A percentile compares a stretch with the other conserved stretches of the same genome.
Evolutionary conservation across 495 filamentous ascomycete genomes (phyloP).

Genomic region (Penicillium ochrochloron): DNA sequence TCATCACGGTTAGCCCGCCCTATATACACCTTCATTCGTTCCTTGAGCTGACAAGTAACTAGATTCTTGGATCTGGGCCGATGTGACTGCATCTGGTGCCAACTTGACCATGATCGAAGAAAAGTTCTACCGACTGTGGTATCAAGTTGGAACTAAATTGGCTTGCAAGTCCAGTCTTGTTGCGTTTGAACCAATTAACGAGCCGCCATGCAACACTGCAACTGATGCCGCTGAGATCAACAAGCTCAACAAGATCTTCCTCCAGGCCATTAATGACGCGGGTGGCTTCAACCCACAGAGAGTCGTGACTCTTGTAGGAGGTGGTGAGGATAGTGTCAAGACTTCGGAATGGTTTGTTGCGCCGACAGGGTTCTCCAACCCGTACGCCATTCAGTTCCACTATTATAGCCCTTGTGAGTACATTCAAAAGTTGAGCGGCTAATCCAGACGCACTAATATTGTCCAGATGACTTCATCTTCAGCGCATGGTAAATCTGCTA

Average conservation of each 20-base stretch:
- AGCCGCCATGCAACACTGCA: conserved; percentile 56
- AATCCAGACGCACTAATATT: conserved; percentile 18
- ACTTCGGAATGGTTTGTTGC: conserved; percentile 58
- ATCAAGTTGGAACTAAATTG: conserved; percentile 61
- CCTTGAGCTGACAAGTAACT: neutral
- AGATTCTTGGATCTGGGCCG: conserved; percentile 63
- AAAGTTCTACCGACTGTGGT: conserved; percentile 61
- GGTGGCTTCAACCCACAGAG: conserved; percentile 61
- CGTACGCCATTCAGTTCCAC: conserved; percentile 66
- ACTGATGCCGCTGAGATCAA: conserved; percentile 58
- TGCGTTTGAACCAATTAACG: conserved; percentile 67
- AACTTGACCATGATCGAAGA: conserved; percentile 60
- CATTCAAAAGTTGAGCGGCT: neutral
- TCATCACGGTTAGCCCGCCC: conserved; percentile 51
- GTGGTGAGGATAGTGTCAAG: conserved; percentile 54
- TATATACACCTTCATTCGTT: neutral
- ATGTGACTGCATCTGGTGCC: conserved; percentile 50
- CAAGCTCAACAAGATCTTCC: conserved; percentile 61
- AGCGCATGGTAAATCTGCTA: conserved; percentile 47
- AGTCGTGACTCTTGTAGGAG: conserved; percentile 61
- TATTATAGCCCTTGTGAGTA: conserved; percentile 63
- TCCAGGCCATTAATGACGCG: conserved; percentile 56
- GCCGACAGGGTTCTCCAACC: conserved; percentile 55
- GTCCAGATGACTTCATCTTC: conserved; percentile 55
- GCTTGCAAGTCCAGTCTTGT: conserved; percentile 58